Base-by-base conservation (phyloP, 2,329 filamentous ascomycete genomes). In the Arthrocladium fulminans region DNA sequence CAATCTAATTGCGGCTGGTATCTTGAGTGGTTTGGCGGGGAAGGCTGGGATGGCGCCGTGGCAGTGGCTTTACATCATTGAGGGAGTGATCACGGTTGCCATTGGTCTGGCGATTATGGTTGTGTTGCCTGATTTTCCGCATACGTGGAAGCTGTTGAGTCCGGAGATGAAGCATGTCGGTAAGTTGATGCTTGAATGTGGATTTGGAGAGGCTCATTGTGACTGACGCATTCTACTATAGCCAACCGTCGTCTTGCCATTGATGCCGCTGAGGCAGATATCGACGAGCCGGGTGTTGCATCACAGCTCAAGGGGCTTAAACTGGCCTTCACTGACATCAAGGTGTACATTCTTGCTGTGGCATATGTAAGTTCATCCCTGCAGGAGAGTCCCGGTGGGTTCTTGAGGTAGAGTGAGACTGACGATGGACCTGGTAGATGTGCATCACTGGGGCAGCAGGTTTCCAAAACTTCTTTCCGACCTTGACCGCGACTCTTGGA, bases 391-490 rank as follows among this genome's bases (percentile, higher is more conserved):
- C 20, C 15, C 15, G 12, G 37, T 3, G n/a, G 12, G 13, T 13
- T 13, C 27, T 29, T 29, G 13, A 7, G 6, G 13, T 15, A n/a
- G 20, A 41, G 39, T 7, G 3, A 17, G 15, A n/a, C 39, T 41
- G 17, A 41, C 24, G 2, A 13, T 29, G 2, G n/a, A 19, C 6
- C 37, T 20, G 12, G 12, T 13, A 41, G 47, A 69, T 73, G 64
- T 63, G 67, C 52, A 72, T 74, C 47, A 73, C 69, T 1, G 72
- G 71, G 5, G 70, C 73, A 4, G 67, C 67, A 2, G 74, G 73
- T 15, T 75, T 77, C 60, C 73, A 77, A 47, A 75, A 77, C 61
- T 80, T 77, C 65, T 77, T 77, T 61, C 74, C 75, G 0, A 72
- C 74, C 0, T 66, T 73, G 54, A 76, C 67, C 24, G 60, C 53